These are phyloP conservation scores for Neurospora sp. DNA, from an alignment of 495 filamentous ascomycete species.

Conservation along the genomic window DNA sequence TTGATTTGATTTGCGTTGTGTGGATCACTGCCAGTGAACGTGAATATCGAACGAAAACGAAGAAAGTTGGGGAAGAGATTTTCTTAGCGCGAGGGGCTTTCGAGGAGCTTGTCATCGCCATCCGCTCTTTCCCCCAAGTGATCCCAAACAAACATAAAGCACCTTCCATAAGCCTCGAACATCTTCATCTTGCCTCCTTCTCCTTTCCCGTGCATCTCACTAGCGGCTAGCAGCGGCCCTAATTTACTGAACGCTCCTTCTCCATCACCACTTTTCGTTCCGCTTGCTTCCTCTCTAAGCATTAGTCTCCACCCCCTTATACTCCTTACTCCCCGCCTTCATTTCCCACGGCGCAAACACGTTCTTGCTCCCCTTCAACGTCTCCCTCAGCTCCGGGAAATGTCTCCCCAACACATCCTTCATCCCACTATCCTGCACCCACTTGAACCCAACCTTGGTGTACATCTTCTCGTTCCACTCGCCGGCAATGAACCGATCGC, in stretches of 20 bases:
- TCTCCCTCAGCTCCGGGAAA: constrained; percentile 23
- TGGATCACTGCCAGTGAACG: too few relatives aligned
- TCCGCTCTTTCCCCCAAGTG: neutral
- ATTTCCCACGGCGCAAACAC: constrained; percentile 31
- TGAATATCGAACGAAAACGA: neutral
- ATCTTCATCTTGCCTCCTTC: neutral
- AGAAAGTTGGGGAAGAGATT: neutral
- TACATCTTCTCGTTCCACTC: constrained; percentile 26
- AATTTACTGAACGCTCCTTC: too few relatives aligned
- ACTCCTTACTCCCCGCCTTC: constrained; percentile 14
- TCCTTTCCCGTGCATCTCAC: neutral
- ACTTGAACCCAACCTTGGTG: constrained; percentile 28
- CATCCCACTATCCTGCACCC: constrained; percentile 29
- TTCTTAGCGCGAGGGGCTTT: neutral
- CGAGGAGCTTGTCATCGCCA: neutral
- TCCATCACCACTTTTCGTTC: neutral
- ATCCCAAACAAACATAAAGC: neutral
- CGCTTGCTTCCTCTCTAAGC: neutral
- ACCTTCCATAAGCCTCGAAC: neutral
- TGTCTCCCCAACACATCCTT: constrained; percentile 24
- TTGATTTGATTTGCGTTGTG: too few relatives aligned
- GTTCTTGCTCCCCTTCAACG: constrained; percentile 19
- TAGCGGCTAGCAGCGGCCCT: neutral
- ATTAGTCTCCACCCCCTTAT: constrained; percentile 21
- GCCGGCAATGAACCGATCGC: constrained; percentile 31